A percentile compares a stretch with the other conserved stretches of the same genome.
These are phyloP conservation scores for Ganoderma meredithae DNA, from an alignment of 1,284 basidiomycete species.

Conservation along the genomic window DNA sequence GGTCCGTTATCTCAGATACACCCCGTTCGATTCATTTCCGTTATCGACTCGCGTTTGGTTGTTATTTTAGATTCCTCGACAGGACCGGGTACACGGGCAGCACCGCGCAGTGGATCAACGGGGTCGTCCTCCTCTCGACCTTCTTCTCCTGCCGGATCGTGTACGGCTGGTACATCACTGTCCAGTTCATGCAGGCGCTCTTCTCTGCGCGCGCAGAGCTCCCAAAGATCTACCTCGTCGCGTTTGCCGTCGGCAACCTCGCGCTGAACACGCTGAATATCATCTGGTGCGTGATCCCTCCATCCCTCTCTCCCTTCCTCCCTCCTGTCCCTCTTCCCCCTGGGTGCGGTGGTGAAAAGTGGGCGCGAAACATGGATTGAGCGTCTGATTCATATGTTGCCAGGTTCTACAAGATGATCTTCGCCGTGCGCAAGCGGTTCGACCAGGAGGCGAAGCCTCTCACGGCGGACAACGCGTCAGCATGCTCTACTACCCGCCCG, in stretches of 20 bases:
- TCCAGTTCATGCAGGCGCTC: constrained; percentile 66
- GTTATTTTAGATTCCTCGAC: constrained; percentile 67
- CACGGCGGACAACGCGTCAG: neutral
- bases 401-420: constrained; percentile 77
- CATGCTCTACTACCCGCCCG: constrained; percentile 2
- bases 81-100: constrained; percentile 76
- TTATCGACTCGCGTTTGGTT: neutral
- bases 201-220: constrained; percentile 56
- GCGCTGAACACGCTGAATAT: constrained; percentile 71
- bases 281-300: constrained; percentile 61
- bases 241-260: constrained; percentile 64
- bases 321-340: too few relatives aligned
- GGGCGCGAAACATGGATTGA: neutral
- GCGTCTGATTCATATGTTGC: neutral
- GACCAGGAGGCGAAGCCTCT: constrained; percentile 34
- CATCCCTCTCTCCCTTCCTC: too few relatives aligned
- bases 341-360: too few relatives aligned
- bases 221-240: constrained; percentile 52
- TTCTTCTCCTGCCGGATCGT: constrained; percentile 72
- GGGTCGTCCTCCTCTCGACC: constrained; percentile 61
- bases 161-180: constrained; percentile 72
- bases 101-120: constrained; percentile 70
- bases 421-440: constrained; percentile 64
- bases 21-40: neutral
- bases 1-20: constrained; percentile 47